Conservation (phyloP, 139 green algal species). For the Protoeuglena noctilucae region DNA sequence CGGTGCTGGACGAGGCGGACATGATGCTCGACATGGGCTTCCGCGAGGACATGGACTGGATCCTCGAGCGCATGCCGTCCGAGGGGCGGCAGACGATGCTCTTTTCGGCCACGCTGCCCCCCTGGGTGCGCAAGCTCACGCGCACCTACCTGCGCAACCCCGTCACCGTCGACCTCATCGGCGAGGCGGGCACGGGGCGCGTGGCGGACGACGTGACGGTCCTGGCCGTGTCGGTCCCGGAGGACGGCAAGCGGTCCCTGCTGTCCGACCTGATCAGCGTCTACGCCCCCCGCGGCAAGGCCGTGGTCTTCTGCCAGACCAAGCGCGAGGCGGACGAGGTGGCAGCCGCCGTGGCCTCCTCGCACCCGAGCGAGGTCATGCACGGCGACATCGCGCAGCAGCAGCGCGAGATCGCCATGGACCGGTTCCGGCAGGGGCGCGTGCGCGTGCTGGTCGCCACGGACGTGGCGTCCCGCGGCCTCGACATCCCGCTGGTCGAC, state of each 20-base stretch:
- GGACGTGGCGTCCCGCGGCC: slow-evolving; percentile 35
- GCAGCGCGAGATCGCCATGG: slow-evolving; percentile 30
- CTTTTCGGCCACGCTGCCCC: slow-evolving; percentile 90
- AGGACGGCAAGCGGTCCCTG: slow-evolving; percentile 31
- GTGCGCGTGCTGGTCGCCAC: slow-evolving; percentile 40
- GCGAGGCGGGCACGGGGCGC: slow-evolving; percentile 54
- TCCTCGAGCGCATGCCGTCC: slow-evolving; percentile 49
- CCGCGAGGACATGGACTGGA: slow-evolving; percentile 92
- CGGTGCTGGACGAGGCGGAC: slow-evolving; percentile 95
- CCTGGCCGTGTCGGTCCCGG: slow-evolving; percentile 17
- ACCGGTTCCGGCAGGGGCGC: slow-evolving; percentile 25
- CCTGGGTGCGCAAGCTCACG: slow-evolving; percentile 81
- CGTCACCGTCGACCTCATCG: slow-evolving; percentile 79
- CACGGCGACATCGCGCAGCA: slow-evolving; percentile 38
- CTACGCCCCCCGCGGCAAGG: slow-evolving; percentile 23
- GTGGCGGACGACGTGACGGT: slow-evolving; percentile 24
- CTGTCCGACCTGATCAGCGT: slow-evolving; percentile 76
- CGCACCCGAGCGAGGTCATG: slow-evolving; percentile 20
- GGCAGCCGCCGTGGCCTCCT: slow-evolving; percentile 5
- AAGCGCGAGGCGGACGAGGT: slow-evolving; percentile 39
- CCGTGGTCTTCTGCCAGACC: slow-evolving; percentile 15
- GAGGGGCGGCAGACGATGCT: slow-evolving; percentile 79
- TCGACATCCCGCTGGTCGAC: slow-evolving; percentile 42
- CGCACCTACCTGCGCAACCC: slow-evolving; percentile 59
- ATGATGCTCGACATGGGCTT: slow-evolving; percentile 97